phyloP scores from a whole-genome alignment of 345 rosid species.

The Gossypium stocksii region DNA sequence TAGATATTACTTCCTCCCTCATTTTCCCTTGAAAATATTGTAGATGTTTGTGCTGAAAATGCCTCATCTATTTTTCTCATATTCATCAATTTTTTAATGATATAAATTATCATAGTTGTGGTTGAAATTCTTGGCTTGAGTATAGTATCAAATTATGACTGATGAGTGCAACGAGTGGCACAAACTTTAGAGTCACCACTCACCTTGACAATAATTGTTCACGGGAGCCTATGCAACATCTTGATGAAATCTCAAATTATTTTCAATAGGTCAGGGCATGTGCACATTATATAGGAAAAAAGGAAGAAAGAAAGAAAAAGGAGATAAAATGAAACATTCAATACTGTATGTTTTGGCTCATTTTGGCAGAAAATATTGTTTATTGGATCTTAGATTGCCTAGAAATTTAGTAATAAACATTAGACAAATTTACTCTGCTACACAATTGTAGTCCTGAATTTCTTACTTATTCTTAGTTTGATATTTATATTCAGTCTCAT shows the following conservation, averaged over 20 bases:
- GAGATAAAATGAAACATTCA: neutral
- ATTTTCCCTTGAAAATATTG: neutral
- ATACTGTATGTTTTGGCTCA: neutral
- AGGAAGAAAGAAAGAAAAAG: no score
- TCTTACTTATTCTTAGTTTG: neutral
- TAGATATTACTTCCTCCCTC: slow-evolving; percentile 28
- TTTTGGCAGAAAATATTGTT: neutral
- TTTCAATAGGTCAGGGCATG: neutral
- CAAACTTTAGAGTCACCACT: neutral
- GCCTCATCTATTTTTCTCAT: neutral
- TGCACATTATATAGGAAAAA: neutral
- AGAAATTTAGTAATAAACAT: neutral
- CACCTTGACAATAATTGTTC: neutral
- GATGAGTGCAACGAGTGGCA: neutral
- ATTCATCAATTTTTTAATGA: neutral
- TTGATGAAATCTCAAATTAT: neutral
- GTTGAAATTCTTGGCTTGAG: neutral
- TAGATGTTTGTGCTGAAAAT: neutral
- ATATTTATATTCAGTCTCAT: neutral
- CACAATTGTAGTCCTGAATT: neutral
- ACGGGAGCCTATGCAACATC: neutral
- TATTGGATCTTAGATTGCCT: neutral
- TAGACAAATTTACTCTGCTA: neutral
- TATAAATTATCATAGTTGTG: neutral
- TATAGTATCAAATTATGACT: neutral